Evolutionary conservation across 2,329 filamentous ascomycete species (phyloP).

Genomic region (Pseudogymnoascus sp.): DNA sequence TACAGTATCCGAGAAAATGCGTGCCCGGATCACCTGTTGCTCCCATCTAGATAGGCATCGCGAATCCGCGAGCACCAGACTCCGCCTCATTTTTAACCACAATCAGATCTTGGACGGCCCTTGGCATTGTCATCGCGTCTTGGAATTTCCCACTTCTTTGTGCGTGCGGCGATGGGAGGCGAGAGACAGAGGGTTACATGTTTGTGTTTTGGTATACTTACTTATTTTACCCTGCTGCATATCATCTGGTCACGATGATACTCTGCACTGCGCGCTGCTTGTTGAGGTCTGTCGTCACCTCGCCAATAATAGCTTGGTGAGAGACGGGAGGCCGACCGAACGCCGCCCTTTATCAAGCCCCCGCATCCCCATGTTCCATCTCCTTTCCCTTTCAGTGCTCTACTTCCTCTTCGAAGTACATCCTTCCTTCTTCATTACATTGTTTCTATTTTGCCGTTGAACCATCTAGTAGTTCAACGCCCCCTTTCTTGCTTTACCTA

Average conservation of each 20-base stretch:
- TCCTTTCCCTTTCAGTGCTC: neutral
- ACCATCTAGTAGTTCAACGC: neutral
- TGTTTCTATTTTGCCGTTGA: neutral
- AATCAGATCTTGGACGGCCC: neutral
- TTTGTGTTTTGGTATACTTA: neutral
- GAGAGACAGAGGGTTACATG: neutral
- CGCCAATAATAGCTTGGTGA: neutral
- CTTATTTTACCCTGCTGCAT: neutral
- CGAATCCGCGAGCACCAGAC: neutral
- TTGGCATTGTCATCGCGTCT: neutral
- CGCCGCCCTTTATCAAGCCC: neutral
- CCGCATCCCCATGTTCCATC: neutral
- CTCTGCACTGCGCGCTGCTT: neutral
- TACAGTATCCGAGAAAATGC: neutral
- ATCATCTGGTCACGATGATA: conserved; percentile 2
- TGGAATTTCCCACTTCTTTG: neutral
- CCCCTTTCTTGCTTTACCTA: neutral
- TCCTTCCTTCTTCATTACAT: neutral
- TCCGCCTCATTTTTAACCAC: neutral
- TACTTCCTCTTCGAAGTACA: neutral
- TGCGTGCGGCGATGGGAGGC: neutral
- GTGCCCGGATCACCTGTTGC: neutral
- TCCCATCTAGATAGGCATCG: neutral
- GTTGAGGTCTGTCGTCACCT: neutral
- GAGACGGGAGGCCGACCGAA: neutral